Evolutionary conservation across 2,329 filamentous ascomycete genomes (phyloP), one percentile per base, ranked within the genome.

Genomic region (Mycogone perniciosa): DNA sequence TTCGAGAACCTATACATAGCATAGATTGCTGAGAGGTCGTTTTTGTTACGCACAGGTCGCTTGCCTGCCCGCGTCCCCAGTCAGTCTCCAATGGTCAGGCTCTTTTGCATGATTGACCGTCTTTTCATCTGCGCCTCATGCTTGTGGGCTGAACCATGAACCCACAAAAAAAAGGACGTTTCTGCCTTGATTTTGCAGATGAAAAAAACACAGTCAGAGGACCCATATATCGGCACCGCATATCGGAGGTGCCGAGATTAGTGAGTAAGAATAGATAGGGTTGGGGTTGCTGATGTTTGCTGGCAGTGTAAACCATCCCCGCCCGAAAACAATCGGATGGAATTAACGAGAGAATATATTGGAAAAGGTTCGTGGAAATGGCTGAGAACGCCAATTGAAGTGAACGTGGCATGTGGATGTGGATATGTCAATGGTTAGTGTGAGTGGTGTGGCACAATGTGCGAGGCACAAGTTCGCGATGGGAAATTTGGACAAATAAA

Each of bases 231-330:
- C 20, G 20, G 20, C 20, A 20, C 20, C 20, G 20, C 20, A 44
- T 11, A 39, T 50, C 51, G 51, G 51, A 37, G 33, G 26, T 46
- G 42, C 51, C 51, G 51, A 53, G 51, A 53, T 53, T 48, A 53
- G 35, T 53, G 47, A 53, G 46, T 31, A 27, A 42, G 40, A 41
- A 43, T 39, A 46, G 20, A 20, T 20, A 20, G 20, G 20, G 20
- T 20, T 51, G 38, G 42, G 42, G 37, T 34, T 41, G 40, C 42
- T 13, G 13, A 46, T 34, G 30, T 34, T 48, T 44, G 48, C 46
- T 46, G 45, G 42, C 40, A 37, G 40, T 41, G 45, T 33, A 29
- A 44, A 31, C 50, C 46, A 43, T 13, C 43, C 31, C 31, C 47
- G 43, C 45, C 42, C 38, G 26, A 47, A 45, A 10, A 45, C 42